Conservation (phyloP, 352 stramenopile species). For the Phytophthora megakarya region DNA sequence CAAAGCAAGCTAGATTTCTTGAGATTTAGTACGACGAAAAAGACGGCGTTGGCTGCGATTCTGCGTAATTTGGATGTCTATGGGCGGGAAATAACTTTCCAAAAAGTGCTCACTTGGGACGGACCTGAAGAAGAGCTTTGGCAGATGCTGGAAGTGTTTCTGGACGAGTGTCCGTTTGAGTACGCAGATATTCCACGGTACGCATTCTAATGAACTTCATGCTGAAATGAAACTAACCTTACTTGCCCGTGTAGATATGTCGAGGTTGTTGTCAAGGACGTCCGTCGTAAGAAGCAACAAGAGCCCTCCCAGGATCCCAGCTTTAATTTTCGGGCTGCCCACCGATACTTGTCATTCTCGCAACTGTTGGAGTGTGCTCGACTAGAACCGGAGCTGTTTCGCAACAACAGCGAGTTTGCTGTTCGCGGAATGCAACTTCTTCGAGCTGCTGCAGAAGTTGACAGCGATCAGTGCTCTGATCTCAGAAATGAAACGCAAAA, state of each 20-base stretch:
- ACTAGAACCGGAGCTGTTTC: constrained; percentile 33
- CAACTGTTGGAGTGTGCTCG: constrained; percentile 40
- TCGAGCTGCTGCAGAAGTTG: constrained; percentile 22
- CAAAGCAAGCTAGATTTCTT: constrained; percentile 19
- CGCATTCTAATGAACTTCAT: background rate
- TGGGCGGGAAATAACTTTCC: constrained; percentile 34
- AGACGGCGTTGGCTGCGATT: constrained; percentile 2
- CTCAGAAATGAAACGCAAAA: constrained; percentile 14
- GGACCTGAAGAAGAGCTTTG: constrained; percentile 22
- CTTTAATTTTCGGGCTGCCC: constrained; percentile 45
- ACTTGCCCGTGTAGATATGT: constrained; percentile 19
- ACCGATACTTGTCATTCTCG: constrained; percentile 40
- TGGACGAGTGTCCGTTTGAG: constrained; percentile 46
- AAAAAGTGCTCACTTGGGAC: constrained; percentile 24
- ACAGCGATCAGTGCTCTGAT: constrained; percentile 14
- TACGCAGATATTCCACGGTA: constrained; percentile 47
- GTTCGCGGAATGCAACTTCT: constrained; percentile 37
- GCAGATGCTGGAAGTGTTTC: constrained; percentile 40
- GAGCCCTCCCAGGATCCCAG: constrained; percentile 12
- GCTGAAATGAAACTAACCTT: background rate
- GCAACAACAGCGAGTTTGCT: constrained; percentile 38
- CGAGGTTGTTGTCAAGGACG: constrained; percentile 51
- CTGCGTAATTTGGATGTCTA: constrained; percentile 28
- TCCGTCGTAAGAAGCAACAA: constrained; percentile 22
- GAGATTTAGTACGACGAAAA: constrained; percentile 8